Conservation (phyloP, 305 asterid species). For the Fraxinus xanthoxyloides region DNA sequence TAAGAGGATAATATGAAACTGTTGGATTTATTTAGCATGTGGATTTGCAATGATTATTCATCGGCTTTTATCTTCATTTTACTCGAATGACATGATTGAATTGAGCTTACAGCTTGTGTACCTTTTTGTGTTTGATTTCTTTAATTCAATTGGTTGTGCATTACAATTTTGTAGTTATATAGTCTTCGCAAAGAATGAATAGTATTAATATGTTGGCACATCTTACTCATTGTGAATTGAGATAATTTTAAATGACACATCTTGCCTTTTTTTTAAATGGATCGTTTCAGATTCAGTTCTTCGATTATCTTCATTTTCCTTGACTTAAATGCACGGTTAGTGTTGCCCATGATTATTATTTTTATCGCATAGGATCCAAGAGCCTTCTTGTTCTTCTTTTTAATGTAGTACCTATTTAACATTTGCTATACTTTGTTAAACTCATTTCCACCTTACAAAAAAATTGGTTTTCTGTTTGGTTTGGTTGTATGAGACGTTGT, state of each 20-base stretch:
- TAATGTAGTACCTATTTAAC: not conserved
- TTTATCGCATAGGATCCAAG: not conserved
- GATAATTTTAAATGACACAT: not conserved
- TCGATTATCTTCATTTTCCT: not conserved
- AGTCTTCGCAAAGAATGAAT: not conserved
- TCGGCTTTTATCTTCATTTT: not conserved
- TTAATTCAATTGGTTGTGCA: not conserved
- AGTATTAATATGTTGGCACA: not conserved
- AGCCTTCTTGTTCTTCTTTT: not conserved
- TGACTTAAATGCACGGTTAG: not conserved
- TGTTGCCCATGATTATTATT: not conserved
- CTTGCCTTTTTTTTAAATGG: not conserved
- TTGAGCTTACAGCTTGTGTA: slow-evolving; percentile 2
- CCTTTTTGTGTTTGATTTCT: not conserved
- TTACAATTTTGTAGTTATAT: not conserved
- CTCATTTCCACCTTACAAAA: not conserved
- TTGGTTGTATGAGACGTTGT: not conserved
- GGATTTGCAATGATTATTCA: not conserved
- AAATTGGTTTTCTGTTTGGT: not conserved
- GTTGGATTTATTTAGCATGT: slow-evolving; percentile 5
- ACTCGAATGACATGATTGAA: not conserved
- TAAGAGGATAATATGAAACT: slow-evolving; percentile 17
- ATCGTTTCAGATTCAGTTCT: not conserved
- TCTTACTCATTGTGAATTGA: not conserved
- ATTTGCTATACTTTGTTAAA: not conserved